Percentiles rank a stretch among this genome's conserved stretches.
Evolutionary conservation across 192 early-diverging fungal genomes (phyloP).

Genomic region (Thoreauomyces humboldtii): DNA sequence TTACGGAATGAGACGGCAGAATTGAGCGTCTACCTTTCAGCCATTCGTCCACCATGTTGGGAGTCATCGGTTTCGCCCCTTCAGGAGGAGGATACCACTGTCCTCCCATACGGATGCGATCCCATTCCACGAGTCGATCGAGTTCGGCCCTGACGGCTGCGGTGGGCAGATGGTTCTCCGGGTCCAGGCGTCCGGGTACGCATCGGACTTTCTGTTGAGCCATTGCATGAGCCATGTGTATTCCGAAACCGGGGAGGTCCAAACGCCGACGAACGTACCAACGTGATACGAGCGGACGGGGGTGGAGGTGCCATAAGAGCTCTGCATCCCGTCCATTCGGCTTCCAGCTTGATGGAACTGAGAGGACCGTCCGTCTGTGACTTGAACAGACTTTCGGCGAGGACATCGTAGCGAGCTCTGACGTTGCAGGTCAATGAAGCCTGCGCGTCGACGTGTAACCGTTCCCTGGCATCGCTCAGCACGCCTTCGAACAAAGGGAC

Average conservation of each 20-base stretch:
- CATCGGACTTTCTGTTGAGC: too few species aligned
- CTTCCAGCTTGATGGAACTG: conserved; percentile 28
- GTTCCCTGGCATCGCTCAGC: too few species aligned
- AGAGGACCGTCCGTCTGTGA: background rate
- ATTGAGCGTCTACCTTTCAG: conserved; percentile 22
- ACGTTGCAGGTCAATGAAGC: background rate
- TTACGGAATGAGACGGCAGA: too few species aligned
- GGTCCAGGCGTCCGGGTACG: conserved; percentile 18
- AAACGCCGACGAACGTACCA: conserved; percentile 10
- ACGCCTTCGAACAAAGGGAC: background rate
- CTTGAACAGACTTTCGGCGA: conserved; percentile 21
- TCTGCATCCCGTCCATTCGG: conserved; percentile 12
- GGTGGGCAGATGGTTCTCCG: conserved; percentile 31
- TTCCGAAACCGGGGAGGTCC: too few species aligned
- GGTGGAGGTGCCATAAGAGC: conserved; percentile 4
- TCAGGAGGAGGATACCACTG: background rate
- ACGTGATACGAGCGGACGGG: conserved; percentile 8
- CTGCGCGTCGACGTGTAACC: too few species aligned
- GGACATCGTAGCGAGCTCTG: conserved; percentile 20
- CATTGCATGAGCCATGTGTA: too few species aligned
- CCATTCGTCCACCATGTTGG: conserved; percentile 25
- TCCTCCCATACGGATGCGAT: conserved; percentile 15
- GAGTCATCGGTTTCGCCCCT: background rate
- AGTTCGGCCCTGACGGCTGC: conserved; percentile 11
- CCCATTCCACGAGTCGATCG: conserved; percentile 21